Percentiles rank a stretch among this genome's conserved stretches.
Evolutionary conservation across 768 basidiomycete genomes (phyloP).

Genomic region (Nidula microcarpa): DNA sequence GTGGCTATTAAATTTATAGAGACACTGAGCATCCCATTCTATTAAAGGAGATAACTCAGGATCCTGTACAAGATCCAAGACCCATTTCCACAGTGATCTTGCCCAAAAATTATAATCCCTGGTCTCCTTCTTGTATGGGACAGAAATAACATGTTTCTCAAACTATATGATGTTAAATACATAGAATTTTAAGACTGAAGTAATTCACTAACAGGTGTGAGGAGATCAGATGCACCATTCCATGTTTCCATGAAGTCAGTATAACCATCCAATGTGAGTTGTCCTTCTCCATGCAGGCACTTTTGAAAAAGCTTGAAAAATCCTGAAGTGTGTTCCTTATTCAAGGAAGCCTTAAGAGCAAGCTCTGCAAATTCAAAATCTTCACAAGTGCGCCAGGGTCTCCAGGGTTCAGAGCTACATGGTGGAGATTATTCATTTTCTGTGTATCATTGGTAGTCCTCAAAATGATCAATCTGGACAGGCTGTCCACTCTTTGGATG

Average conservation of each 20-base stretch:
- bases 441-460: background rate
- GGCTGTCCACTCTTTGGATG: slow-evolving; percentile 4
- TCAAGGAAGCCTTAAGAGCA: slow-evolving; percentile 13
- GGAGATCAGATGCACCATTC: slow-evolving; percentile 7
- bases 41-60: slow-evolving; percentile 14
- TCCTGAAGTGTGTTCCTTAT: slow-evolving; percentile 6
- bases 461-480: slow-evolving; percentile 3
- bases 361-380: slow-evolving; percentile 28
- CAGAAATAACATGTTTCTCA: background rate
- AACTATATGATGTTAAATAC: background rate
- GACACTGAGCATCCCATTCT: slow-evolving; percentile 24
- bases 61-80: slow-evolving; percentile 16
- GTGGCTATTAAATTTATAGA: slow-evolving; percentile 20
- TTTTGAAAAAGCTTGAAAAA: slow-evolving; percentile 16
- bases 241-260: slow-evolving; percentile 14
- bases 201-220: slow-evolving; percentile 1
- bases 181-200: background rate
- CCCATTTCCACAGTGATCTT: slow-evolving; percentile 24
- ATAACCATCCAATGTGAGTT: slow-evolving; percentile 13
- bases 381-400: slow-evolving; percentile 17
- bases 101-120: slow-evolving; percentile 10
- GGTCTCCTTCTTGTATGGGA: slow-evolving; percentile 3
- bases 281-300: background rate
- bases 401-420: slow-evolving; percentile 17
- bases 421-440: background rate